These are phyloP conservation scores for Myxozyma kluyveri DNA, from an alignment of 805 yeast genomes.

Conservation along the genomic window DNA sequence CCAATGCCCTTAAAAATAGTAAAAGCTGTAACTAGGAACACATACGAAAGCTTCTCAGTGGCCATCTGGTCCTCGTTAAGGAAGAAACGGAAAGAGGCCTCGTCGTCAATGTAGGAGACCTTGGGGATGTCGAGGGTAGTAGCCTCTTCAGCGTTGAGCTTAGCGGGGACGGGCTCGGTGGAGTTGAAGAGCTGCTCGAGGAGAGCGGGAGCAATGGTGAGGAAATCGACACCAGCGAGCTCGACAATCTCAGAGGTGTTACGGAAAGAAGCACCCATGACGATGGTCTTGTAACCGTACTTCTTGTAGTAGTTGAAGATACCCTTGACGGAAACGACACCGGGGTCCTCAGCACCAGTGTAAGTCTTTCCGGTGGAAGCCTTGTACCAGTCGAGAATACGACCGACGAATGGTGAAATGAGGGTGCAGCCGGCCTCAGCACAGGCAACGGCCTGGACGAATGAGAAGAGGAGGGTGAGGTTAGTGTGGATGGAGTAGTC, in stretches of 20 bases:
- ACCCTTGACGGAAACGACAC: conserved; percentile 83
- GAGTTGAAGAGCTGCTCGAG: conserved; percentile 86
- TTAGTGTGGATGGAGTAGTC: conserved; percentile 90
- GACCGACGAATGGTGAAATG: conserved; percentile 98
- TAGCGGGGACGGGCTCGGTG: conserved; percentile 72
- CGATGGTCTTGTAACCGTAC: conserved; percentile 92
- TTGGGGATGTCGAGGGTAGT: conserved; percentile 56
- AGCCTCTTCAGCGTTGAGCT: conserved; percentile 68
- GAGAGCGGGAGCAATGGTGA: conserved; percentile 91
- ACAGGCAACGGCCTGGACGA: conserved; percentile 96
- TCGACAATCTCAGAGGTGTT: conserved; percentile 93
- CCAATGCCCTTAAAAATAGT: background rate
- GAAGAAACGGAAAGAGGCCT: conserved; percentile 82
- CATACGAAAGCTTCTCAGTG: conserved; percentile 79
- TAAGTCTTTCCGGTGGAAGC: conserved; percentile 87
- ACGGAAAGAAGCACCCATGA: conserved; percentile 99
- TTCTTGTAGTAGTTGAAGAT: conserved; percentile 98
- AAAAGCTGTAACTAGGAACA: background rate
- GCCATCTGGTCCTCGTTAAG: conserved; percentile 98
- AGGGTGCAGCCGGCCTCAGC: conserved; percentile 96
- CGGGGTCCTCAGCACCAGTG: conserved; percentile 83
- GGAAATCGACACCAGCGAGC: conserved; percentile 93
- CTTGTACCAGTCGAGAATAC: conserved; percentile 98
- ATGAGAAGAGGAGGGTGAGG: conserved; percentile 91
- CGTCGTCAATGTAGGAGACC: conserved; percentile 80